Base-by-base conservation (phyloP, 2,329 filamentous ascomycete species). In the Fusarium napiforme region DNA sequence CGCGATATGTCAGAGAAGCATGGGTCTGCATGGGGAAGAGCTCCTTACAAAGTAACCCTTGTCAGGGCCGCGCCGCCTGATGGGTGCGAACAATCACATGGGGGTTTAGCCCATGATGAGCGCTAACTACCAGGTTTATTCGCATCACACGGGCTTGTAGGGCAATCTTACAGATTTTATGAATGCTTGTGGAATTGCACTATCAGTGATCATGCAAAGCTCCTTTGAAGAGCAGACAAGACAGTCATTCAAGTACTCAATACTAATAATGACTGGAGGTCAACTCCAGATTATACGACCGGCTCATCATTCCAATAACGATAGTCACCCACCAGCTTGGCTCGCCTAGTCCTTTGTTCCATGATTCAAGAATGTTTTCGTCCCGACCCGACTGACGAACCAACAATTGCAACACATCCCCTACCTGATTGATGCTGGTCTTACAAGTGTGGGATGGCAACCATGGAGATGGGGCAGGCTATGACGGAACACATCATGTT, bases 1-100 rank as follows among this genome's bases (percentile, higher is more conserved):
- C 68, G 53, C 68, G 64, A 69, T 59, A 74, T 74, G 71, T 58
- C 56, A 72, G 68, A 74, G 26, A 36, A 55, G 60, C 71, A 74
- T 61, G 68, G 71, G 64, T 62, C 43, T 45, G 43, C 52, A 74
- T 69, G 71, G 71, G 64, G 72, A 69, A 74, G 56, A 60, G 40
- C 57, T 62, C 67, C 47, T 57, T 60, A 37, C 45, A 62, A 56
- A 66, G 37, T 47, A 60, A 63, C 49, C 67, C 71, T 56, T 46
- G 71, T n/a, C 47, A 72, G 46, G 50, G 49, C 47, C 42, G 60
- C 56, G 40, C 62, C 49, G 56, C 39, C 28, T 30, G 52, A 69
- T 60, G 71, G 63, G 71, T 62, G 67, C 57, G n/a, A 53, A 50
- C 64, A 68, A 68, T 53, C 32, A 46, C 63, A 72, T 58, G 50